Evolutionary conservation across 2,329 filamentous ascomycete genomes (phyloP), one percentile per base, ranked within the genome.

Genomic region (Gaeumannomyces tritici): DNA sequence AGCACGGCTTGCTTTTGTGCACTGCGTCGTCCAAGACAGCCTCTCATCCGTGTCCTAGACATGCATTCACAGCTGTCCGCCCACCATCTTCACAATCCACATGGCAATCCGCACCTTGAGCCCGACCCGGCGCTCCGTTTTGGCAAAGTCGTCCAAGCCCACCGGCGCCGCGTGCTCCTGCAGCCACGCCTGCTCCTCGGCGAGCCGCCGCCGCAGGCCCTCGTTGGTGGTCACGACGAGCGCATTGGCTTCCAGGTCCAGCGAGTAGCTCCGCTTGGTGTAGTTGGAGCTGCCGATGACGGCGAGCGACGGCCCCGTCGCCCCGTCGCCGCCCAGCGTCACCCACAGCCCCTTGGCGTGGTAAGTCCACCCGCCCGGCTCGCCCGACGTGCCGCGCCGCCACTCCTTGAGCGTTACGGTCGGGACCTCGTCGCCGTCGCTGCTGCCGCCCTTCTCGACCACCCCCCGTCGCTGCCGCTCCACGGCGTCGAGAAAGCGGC

Each of bases 281-380:
- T 98, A 99, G 72, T 99, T 99, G 12, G 89, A 95, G 71, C 90
- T 96, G 1, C 95, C 95, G 0, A 99, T 84, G 24, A 98, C 80
- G 35, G 88, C 96, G 62, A 98, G 80, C 59, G 88, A 87, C 0
- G 92, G 92, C 54, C 86, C 77, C 47, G 79, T 73, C 58, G 88
- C 83, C 27, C 15, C 18, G 15, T 18, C 42, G 2, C 80, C 78
- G 0, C 89, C 84, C 62, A 93, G 79, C 0, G 90, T 91, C 29
- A 97, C 81, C 93, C 93, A 98, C 2, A 98, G 80, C 0, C 95
- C 95, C 75, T 99, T 99, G 59, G 95, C 95, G 70, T 99, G 95
- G 74, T 99, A 99, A 0, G 93, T 97, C 95, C 96, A 99, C 0
- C 91, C 93, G 1, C 80, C 90, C 0, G 89, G 86, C 68, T 91